Percentiles rank a stretch among this genome's conserved stretches.
Conservation (phyloP, 2,329 filamentous ascomycete species). For the Hymenoscyphus fructigenus region DNA sequence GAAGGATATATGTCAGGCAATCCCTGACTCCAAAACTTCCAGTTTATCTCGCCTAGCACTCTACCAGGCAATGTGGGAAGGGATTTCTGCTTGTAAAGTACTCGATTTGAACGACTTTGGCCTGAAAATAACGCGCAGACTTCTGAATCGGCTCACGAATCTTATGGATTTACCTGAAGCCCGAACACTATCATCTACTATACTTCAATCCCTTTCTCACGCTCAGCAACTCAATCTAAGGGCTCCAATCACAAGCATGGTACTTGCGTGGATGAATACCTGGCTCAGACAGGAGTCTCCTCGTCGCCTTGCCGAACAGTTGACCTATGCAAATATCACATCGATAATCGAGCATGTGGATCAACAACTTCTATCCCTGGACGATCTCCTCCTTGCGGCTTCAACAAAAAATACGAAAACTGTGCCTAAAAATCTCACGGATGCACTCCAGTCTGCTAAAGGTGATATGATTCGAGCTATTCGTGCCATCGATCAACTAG, state of each 20-base stretch:
- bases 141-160: slow-evolving; percentile 22
- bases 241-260: slow-evolving; percentile 9
- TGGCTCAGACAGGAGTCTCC: slow-evolving; percentile 15
- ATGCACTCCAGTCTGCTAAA: background rate
- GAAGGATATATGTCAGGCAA: slow-evolving; percentile 13
- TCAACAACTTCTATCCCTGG: background rate
- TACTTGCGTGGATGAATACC: slow-evolving; percentile 19
- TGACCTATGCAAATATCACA: background rate
- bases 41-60: slow-evolving; percentile 20
- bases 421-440: background rate
- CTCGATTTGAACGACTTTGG: slow-evolving; percentile 23
- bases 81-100: slow-evolving; percentile 28
- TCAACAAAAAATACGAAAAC: background rate
- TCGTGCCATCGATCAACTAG: slow-evolving; percentile 10
- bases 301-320: background rate
- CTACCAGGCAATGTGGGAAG: slow-evolving; percentile 31
- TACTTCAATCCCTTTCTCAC: slow-evolving; percentile 24
- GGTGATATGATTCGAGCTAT: background rate
- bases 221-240: slow-evolving; percentile 22
- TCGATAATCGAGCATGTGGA: background rate
- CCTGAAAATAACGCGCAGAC: slow-evolving; percentile 14
- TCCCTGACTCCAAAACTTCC: slow-evolving; percentile 1
- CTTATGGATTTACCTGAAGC: slow-evolving; percentile 20
- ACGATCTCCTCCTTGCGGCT: background rate
- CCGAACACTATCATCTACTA: slow-evolving; percentile 19